Percentiles rank a stretch among this genome's conserved stretches.
Evolutionary conservation across 805 yeast species (phyloP).

Genomic region (Saitoella complicata): DNA sequence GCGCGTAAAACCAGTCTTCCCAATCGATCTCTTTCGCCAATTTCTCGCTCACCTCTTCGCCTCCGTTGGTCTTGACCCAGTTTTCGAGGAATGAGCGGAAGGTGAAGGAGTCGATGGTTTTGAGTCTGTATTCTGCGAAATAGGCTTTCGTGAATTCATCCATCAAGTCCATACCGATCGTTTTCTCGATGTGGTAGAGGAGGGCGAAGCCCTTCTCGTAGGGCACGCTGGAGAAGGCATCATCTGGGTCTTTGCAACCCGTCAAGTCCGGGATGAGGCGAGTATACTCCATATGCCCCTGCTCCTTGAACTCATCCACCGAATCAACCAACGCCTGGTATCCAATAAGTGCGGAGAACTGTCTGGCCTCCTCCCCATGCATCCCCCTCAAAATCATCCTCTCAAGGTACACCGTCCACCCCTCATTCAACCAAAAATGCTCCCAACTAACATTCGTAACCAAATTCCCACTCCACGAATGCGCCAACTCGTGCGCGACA

Average conservation of each 20-base stretch:
- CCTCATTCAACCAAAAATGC: slow-evolving; percentile 89
- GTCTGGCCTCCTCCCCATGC: slow-evolving; percentile 67
- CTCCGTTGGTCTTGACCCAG: no score
- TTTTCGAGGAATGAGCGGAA: no score
- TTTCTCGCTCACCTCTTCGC: no score
- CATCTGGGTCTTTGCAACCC: slow-evolving; percentile 68
- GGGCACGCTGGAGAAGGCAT: slow-evolving; percentile 73
- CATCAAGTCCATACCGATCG: slow-evolving; percentile 19
- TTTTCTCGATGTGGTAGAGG: slow-evolving; percentile 54
- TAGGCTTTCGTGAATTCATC: no score
- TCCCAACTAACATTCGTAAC: slow-evolving; percentile 87
- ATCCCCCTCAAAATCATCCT: slow-evolving; percentile 61
- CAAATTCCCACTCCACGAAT: slow-evolving; percentile 83
- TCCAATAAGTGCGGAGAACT: slow-evolving; percentile 71
- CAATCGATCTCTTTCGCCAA: slow-evolving; percentile 38
- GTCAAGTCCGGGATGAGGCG: slow-evolving; percentile 56
- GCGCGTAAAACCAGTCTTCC: slow-evolving; percentile 64
- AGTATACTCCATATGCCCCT: slow-evolving; percentile 31
- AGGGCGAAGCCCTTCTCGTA: slow-evolving; percentile 82
- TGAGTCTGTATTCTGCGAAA: no score
- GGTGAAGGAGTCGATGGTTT: no score
- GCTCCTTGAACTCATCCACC: slow-evolving; percentile 45
- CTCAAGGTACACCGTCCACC: slow-evolving; percentile 89
- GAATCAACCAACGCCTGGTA: slow-evolving; percentile 68
- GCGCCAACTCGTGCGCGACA: slow-evolving; percentile 84